Evolutionary conservation across 805 yeast species (phyloP).

Genomic region (Myxozyma vanderwaltii): DNA sequence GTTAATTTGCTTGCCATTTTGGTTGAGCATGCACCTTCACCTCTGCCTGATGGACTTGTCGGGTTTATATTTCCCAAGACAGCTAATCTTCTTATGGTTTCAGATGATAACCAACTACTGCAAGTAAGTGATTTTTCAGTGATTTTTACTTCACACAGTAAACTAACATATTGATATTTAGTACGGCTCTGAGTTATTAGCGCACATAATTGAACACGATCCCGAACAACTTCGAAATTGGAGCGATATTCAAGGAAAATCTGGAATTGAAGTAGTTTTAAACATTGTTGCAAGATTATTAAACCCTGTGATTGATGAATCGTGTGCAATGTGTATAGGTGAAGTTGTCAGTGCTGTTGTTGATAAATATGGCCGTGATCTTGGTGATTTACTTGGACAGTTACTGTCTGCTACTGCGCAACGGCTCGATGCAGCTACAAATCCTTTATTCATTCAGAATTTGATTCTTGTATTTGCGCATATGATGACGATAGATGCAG

Average conservation of each 20-base stretch:
- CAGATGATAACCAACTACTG: slow-evolving; percentile 29
- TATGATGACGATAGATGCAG: slow-evolving; percentile 63
- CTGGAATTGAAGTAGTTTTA: slow-evolving; percentile 61
- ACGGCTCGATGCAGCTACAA: slow-evolving; percentile 66
- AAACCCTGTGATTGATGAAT: slow-evolving; percentile 68
- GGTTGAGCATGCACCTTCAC: slow-evolving; percentile 31
- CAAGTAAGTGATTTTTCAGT: slow-evolving; percentile 13
- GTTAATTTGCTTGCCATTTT: slow-evolving; percentile 22
- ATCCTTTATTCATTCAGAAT: slow-evolving; percentile 74
- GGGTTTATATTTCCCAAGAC: slow-evolving; percentile 28
- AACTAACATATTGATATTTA: slow-evolving; percentile 39
- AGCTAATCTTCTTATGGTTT: slow-evolving; percentile 16
- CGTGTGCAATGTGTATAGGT: slow-evolving; percentile 81
- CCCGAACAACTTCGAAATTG: slow-evolving; percentile 36
- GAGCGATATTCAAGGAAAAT: slow-evolving; percentile 37
- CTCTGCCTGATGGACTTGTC: slow-evolving; percentile 28
- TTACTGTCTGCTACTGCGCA: slow-evolving; percentile 74
- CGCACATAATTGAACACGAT: slow-evolving; percentile 54
- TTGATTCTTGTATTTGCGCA: slow-evolving; percentile 74
- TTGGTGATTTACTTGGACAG: slow-evolving; percentile 49
- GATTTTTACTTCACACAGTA: background rate
- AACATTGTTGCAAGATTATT: slow-evolving; percentile 67
- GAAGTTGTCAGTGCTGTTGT: slow-evolving; percentile 62
- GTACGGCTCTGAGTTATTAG: slow-evolving; percentile 72
- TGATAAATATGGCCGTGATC: slow-evolving; percentile 47